phyloP scores from a whole-genome alignment of 192 early-diverging fungal species.

The Paraglomus brasilianum region DNA sequence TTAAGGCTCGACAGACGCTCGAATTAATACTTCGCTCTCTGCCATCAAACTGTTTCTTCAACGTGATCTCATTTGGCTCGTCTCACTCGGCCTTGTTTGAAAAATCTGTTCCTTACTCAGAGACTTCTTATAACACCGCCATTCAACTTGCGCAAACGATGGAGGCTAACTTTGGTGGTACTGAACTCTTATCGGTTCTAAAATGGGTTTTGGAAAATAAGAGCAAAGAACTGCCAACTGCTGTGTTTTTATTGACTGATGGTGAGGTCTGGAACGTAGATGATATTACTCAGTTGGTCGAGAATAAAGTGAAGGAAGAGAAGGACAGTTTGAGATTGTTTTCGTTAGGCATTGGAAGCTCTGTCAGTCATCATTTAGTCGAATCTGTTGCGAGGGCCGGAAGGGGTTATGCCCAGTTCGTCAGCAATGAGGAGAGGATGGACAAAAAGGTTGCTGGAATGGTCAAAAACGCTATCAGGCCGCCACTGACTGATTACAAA shows the following conservation, averaged over 20 bases:
- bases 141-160: slow-evolving; percentile 33
- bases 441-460: slow-evolving; percentile 52
- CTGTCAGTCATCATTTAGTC: slow-evolving; percentile 51
- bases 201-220: slow-evolving; percentile 34
- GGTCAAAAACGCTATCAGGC: slow-evolving; percentile 48
- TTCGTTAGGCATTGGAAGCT: slow-evolving; percentile 46
- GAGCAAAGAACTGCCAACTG: slow-evolving; percentile 42
- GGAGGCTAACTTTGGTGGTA: slow-evolving; percentile 48
- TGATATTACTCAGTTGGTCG: slow-evolving; percentile 36
- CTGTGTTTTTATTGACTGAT: slow-evolving; percentile 45
- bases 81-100: slow-evolving; percentile 38
- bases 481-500: slow-evolving; percentile 46
- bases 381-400: slow-evolving; percentile 50
- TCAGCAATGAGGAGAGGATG: slow-evolving; percentile 48
- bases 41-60: slow-evolving; percentile 45
- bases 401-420: slow-evolving; percentile 48
- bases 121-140: slow-evolving; percentile 39
- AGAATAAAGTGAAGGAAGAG: slow-evolving; percentile 5
- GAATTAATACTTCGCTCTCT: slow-evolving; percentile 50
- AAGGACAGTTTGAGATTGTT: slow-evolving; percentile 42
- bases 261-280: slow-evolving; percentile 52
- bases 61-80: slow-evolving; percentile 52
- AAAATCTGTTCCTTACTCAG: slow-evolving; percentile 37
- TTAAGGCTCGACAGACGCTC: slow-evolving; percentile 40
- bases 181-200: slow-evolving; percentile 45